Evolutionary conservation across 2,329 filamentous ascomycete genomes (phyloP), one percentile per base, ranked within the genome.

Genomic region (Zarea fungicola): DNA sequence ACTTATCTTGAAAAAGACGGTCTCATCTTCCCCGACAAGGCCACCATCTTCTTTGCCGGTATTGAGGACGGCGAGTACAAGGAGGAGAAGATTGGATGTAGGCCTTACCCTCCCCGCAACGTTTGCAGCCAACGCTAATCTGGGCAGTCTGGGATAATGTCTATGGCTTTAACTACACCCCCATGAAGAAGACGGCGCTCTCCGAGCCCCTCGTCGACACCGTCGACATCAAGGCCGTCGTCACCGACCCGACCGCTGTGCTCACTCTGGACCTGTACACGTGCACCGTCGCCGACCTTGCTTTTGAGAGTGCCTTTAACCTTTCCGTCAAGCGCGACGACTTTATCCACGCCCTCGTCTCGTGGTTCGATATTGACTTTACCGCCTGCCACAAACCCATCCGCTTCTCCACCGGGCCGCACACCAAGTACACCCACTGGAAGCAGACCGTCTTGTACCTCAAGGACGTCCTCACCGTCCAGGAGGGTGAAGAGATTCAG

Each of bases 1-100:
- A 86, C 79, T 67, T 99, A 96, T 71, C 83, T 99, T 53, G 77
- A 75, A 55, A 85, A 87, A 66, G 87, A 87, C 58, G 92, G 92
- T 55, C 77, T 96, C 61, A 97, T 99, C 72, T 97, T 97, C 80
- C 93, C 93, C 18, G 93, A 99, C 74, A 97, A 96, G 81, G 93
- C 93, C 45, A 96, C 89, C 61, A 96, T 99, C 68, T 96, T 90
- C 72, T 83, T 95, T 68, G 93, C 90, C 52, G 93, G 87, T 63
- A 99, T 99, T 55, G 93, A 99, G 75, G 93, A 99, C 64, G 93
- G 93, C 57, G 93, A 99, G 55, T 99, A 99, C 81, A 97, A 97
- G 79, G 92, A 97, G 56, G 93, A 99, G 77, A 99, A 99, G 80
- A 99, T 99, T 64, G 92, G 91, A 71, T 99, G 92, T 97, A 70